Conservation (phyloP, 306 rosid species). For the Trifolium fragiferum region DNA sequence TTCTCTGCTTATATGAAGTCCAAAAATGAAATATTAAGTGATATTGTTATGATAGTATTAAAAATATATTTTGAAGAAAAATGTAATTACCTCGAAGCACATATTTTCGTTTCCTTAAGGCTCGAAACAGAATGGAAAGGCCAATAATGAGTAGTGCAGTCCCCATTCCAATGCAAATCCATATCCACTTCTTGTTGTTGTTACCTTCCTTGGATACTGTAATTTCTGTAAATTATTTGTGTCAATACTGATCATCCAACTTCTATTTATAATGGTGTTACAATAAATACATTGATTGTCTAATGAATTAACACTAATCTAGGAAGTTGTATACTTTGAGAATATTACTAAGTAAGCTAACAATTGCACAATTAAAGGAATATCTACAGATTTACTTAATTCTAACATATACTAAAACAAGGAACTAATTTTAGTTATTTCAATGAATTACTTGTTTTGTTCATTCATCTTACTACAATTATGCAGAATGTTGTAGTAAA, state of each 20-base stretch:
- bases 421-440: no score
- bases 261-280: no score
- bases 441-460: no score
- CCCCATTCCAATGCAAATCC: conserved; percentile 2
- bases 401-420: neutral
- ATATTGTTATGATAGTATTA: neutral
- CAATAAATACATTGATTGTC: no score
- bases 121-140: neutral
- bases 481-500: no score
- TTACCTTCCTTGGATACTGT: no score
- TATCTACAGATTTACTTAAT: neutral
- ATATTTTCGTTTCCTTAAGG: conserved; percentile 10
- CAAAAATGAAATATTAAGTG: neutral
- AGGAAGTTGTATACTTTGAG: neutral
- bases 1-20: neutral
- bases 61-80: neutral
- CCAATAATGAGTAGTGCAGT: neutral
- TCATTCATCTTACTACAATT: no score
- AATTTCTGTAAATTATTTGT: no score
- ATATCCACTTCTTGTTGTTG: conserved; percentile 24
- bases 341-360: no score
- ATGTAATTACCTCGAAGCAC: neutral
- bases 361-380: neutral
- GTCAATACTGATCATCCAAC: no score
- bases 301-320: neutral